phyloP scores from a whole-genome alignment of 2,329 filamentous ascomycete genomes.

The Clonostachys sp. region DNA sequence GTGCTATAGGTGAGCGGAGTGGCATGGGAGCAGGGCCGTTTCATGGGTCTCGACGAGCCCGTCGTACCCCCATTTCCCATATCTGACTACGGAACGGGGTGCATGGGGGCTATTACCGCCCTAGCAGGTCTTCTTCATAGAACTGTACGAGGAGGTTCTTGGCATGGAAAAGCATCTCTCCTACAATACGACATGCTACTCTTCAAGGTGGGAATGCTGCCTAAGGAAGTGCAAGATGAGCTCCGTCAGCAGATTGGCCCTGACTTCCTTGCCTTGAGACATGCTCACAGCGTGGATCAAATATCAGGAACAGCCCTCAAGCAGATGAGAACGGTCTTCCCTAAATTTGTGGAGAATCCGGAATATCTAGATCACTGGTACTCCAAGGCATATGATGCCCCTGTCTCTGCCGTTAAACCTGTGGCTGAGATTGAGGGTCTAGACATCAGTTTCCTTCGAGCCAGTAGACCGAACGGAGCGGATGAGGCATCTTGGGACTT shows the following conservation, averaged over 20 bases:
- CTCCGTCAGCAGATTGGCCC: slow-evolving; percentile 42
- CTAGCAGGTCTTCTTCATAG: slow-evolving; percentile 59
- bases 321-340: slow-evolving; percentile 45
- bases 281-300: slow-evolving; percentile 61
- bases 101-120: slow-evolving; percentile 65
- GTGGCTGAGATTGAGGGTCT: slow-evolving; percentile 37
- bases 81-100: slow-evolving; percentile 66
- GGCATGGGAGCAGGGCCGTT: slow-evolving; percentile 50
- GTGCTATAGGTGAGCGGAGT: slow-evolving; percentile 43
- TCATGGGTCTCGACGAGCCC: slow-evolving; percentile 35
- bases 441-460: slow-evolving; percentile 34
- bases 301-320: slow-evolving; percentile 56
- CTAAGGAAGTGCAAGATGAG: slow-evolving; percentile 43
- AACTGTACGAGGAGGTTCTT: slow-evolving; percentile 59
- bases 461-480: slow-evolving; percentile 45
- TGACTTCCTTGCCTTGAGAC: slow-evolving; percentile 52
- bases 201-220: slow-evolving; percentile 54
- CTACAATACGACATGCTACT: slow-evolving; percentile 66
- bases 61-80: slow-evolving; percentile 63
- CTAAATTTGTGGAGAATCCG: slow-evolving; percentile 45
- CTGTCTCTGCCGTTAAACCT: slow-evolving; percentile 35
- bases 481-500: slow-evolving; percentile 54
- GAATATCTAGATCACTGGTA: slow-evolving; percentile 45
- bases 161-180: slow-evolving; percentile 59
- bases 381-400: slow-evolving; percentile 30